These are phyloP conservation scores for Cryptococcus sp. DNA, from an alignment of 1,284 basidiomycete species.

Conservation along the genomic window DNA sequence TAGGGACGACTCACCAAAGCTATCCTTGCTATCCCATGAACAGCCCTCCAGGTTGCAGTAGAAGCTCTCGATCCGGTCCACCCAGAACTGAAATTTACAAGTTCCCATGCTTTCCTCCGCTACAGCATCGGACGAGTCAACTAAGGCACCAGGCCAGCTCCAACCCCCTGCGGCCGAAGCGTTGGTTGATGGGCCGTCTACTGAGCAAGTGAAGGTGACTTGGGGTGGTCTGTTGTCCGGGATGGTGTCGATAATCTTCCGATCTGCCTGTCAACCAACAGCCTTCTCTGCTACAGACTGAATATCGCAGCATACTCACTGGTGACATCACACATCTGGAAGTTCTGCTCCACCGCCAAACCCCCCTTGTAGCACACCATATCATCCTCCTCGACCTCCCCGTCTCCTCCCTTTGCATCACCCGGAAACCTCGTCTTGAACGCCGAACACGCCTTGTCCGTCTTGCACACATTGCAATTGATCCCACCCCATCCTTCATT, in stretches of 20 bases:
- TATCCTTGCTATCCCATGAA: slow-evolving; percentile 38
- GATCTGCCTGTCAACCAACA: slow-evolving; percentile 53
- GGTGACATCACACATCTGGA: slow-evolving; percentile 97
- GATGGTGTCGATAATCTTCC: slow-evolving; percentile 83
- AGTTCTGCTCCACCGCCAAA: slow-evolving; percentile 81
- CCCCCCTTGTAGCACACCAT: slow-evolving; percentile 95
- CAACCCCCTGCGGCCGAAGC: neutral
- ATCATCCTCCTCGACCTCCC: slow-evolving; percentile 53
- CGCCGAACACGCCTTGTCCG: slow-evolving; percentile 65
- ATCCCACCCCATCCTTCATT: slow-evolving; percentile 91
- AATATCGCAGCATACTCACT: too few relatives aligned
- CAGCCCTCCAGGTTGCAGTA: slow-evolving; percentile 74
- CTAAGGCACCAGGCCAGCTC: slow-evolving; percentile 15
- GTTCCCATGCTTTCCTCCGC: slow-evolving; percentile 42
- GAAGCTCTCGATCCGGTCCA: slow-evolving; percentile 86
- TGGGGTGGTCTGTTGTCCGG: slow-evolving; percentile 76
- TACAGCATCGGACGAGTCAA: slow-evolving; percentile 12
- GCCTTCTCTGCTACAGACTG: too few relatives aligned
- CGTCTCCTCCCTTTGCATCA: slow-evolving; percentile 8
- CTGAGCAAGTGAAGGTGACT: slow-evolving; percentile 83
- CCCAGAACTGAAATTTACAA: slow-evolving; percentile 97
- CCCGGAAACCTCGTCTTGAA: slow-evolving; percentile 57
- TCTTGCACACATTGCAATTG: slow-evolving; percentile 93
- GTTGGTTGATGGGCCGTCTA: slow-evolving; percentile 36
- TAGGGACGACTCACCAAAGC: slow-evolving; percentile 16